Base-by-base conservation (phyloP, 176 grass and related monocot genomes). In the Canna indica region DNA sequence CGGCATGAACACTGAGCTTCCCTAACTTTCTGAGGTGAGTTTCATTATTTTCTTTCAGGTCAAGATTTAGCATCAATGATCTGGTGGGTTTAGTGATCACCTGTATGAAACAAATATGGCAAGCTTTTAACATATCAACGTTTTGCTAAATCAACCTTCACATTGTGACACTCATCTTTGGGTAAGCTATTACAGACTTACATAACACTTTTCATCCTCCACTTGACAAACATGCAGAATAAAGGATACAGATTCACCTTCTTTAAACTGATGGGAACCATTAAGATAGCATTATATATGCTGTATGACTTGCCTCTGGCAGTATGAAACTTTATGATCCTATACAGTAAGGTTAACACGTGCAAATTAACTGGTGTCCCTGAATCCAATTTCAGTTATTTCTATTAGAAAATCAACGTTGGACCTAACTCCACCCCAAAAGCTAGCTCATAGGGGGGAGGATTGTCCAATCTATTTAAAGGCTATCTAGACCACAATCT, bases 21-120 rank as follows among this genome's bases (percentile, higher is more conserved):
- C 89, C 82, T 83, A 81, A 91, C 70, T 83, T 91, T 78, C 73
- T 85, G 68, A 80, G 61, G 72, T 83, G 81, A 73, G 77, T 62
- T 74, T 71, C 67, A 72, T 83, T 73, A 28, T 80, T 62, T 75
- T 85, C 85, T 75, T 76, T 81, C 47, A 76, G 58, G 59, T 84
- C 86, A 88, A 84, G 80, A 76, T 82, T 85, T 77, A 99, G 64
- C 81, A 75, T 83, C 61, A 88, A 75, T n/a, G 86, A 76, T 82
- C 90, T 85, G 35, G 86, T 80, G 11, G 22, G 57, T 80, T 85
- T 99, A 28, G 82, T 90, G 20, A 93, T 14, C 61, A 93, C 89
- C 94, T 99, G 78, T 60, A 90, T 73, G 44, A 78, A 53, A 74
- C 5, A 9, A 42, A 67, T n/a, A 12, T 72, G 52, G 11, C 26